Base-by-base conservation (phyloP, 225 moss, liverwort and hornwort species). In the Ulota crispa region DNA sequence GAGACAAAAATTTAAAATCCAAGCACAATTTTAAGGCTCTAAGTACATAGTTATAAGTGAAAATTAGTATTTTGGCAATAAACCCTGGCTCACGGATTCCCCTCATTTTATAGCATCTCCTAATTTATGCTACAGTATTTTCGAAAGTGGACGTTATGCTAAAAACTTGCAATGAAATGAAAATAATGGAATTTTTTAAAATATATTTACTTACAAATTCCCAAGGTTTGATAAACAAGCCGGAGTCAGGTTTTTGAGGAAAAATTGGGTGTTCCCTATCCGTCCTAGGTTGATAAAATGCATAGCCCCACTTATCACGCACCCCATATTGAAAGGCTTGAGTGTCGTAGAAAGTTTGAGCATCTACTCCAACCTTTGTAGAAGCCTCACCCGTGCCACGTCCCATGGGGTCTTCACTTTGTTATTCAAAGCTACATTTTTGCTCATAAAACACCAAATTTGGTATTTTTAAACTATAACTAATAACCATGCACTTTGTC, bases 161-260 rank as follows among this genome's bases (percentile, higher is more conserved):
- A 3, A 13, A 3, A 0, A 20, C 19, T 26, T 28, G 3, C 16
- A 43, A 20, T 34, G 0, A 55, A 2, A 53, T 0, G 4, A 15
- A 0, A 5, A 7, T 70, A 3, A 36, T 37, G 2, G 15, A 59
- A 0, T 2, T 61, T 5, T 23, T n/a, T 0, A n/a, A n/a, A n/a
- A 27, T 14, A 37, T 0, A 37, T 0, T 6, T 30, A 75, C 83
- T 83, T 2, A 86, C 86, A 77, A 71, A 86, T 72, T 86, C 83
- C 80, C 83, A 86, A 68, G 83, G 72, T 71, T 86, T 83, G 19
- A 86, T 57, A 68, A 71, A 83, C 3, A 86, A 65, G n/a, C 80
- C 0, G 1, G 2, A 18, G 0, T 60, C 3, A 3, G 1, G 52
- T 8, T 31, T 80, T 45, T 72, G 56, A 2, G 72, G 43, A 0